Base-by-base conservation (phyloP, 371 early-diverging fungal species). In the Rhizoclosmatium hyalinum region DNA sequence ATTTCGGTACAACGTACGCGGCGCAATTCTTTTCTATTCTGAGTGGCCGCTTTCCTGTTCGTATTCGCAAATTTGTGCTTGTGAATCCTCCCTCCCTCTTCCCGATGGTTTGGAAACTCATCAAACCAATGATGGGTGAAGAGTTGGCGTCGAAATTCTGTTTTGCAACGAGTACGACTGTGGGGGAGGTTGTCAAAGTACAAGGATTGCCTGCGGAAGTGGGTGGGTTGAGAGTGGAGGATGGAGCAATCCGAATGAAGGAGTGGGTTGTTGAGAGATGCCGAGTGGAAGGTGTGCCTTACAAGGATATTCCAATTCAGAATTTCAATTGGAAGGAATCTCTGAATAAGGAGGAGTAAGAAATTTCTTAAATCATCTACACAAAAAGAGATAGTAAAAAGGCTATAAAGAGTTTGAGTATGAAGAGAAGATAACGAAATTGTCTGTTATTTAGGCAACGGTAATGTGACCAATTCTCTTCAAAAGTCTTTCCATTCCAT, bases 401-500 rank as follows among this genome's bases (percentile, higher is more conserved):
- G 32, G 32, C 1, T 32, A 32, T 32, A 32, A 32, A 32, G 32
- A 24, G 24, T 24, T 0, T 24, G 24, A 24, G 24, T 24, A 24
- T 24, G 24, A 24, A 24, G 24, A 24, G 24, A 24, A 24, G 24
- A 24, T 24, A 24, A 24, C 24, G 24, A 0, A 24, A 24, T 24
- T 24, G 24, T 24, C 24, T 24, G 24, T 24, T 24, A 32, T 32
- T 32, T 32, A 32, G 32, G 32, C 32, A 32, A 32, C 32, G 32
- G 50, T 6, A 50, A 53, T 3, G 55, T 68, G 50, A 8, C 68
- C 63, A 53, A 57, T 44, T 62, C 73, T 73, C 43, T 58, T 77
- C 69, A 77, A 47, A n/a, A 77, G 39, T 42, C 83, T 76, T 56
- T 81, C 81, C 63, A 86, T 82, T 45, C 83, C 86, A 67, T 81